phyloP scores from a whole-genome alignment of 2,329 filamentous ascomycete genomes.

The Setomelanomma holmii region DNA sequence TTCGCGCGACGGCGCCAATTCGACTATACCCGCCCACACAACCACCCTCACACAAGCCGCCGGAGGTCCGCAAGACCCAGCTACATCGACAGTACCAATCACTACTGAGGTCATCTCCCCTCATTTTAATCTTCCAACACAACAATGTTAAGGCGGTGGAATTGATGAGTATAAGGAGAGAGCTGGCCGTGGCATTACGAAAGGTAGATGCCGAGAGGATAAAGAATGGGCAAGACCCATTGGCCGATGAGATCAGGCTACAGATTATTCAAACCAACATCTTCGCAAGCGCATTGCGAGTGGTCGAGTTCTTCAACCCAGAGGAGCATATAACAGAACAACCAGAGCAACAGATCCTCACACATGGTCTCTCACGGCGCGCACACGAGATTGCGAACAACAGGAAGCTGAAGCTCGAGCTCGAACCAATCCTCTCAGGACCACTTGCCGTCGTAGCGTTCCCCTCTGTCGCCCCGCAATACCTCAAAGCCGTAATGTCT shows the following conservation, averaged over 20 bases:
- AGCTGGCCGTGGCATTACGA: constrained; percentile 66
- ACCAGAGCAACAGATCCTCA: constrained; percentile 50
- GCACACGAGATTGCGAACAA: constrained; percentile 61
- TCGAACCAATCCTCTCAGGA: constrained; percentile 80
- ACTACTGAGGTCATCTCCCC: constrained; percentile 80
- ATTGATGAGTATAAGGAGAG: constrained; percentile 75
- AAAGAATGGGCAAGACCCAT: constrained; percentile 57
- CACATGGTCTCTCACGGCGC: constrained; percentile 65
- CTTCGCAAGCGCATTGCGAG: constrained; percentile 81
- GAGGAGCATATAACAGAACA: constrained; percentile 24
- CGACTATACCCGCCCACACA: constrained; percentile 69
- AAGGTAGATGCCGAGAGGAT: constrained; percentile 75
- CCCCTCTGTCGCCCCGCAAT: constrained; percentile 80
- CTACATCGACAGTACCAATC: constrained; percentile 87
- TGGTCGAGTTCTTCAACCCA: constrained; percentile 79
- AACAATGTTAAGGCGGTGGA: constrained; percentile 78
- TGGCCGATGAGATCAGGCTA: constrained; percentile 72
- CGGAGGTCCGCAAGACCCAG: constrained; percentile 90
- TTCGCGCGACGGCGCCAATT: constrained; percentile 53
- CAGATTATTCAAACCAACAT: constrained; percentile 90
- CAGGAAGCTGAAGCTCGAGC: constrained; percentile 62
- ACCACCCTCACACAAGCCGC: constrained; percentile 84
- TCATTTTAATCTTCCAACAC: constrained; percentile 87
- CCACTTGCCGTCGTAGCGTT: constrained; percentile 82
- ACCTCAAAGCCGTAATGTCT: constrained; percentile 81